Evolutionary conservation across 805 yeast genomes (phyloP), one percentile per base, ranked within the genome.

Genomic region (Saturnispora gosingensis): DNA sequence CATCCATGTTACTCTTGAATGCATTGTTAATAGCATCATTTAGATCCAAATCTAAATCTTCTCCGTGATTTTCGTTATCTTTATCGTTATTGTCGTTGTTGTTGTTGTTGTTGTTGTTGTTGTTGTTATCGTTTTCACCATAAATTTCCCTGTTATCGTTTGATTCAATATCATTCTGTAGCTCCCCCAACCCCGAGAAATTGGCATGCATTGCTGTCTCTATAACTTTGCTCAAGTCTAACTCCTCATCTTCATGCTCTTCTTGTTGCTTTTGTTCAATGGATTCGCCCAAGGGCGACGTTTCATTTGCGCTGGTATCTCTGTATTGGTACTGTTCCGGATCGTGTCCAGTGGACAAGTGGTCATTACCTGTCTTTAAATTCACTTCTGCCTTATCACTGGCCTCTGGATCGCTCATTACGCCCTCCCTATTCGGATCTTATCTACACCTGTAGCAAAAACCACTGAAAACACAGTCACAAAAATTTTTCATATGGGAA

Each of bases 201-300:
- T 51, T 50, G 13, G 53, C 54, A 34, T 42, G 22, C 9, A 58
- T 46, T 3, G 59, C 60, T 36, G 52, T 54, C 8, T 51, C 58
- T 45, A 58, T 57, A 1, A 48, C 59, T 16, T 45, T 36, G 9
- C 50, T 53, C 18, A 57, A 38, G n/a, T 51, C 51, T 5, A 22
- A n/a, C 9, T 25, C 13, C 20, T 27, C 30, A 10, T 34, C 49
- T 22, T 39, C 46, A 4, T 20, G 28, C 13, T 40, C 53, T 13
- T 48, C 36, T 6, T 42, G 25, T 43, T 43, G 45, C 27, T 28
- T 11, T 16, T 43, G 45, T 27, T 43, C 45, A 20, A 20, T 13
- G n/a, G 22, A 2, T 4, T 10, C 9, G 27, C n/a, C 28, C 18
- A n/a, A 43, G 32, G 32, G 30, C 45, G 45, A 25, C 13, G 28